Conservation (phyloP, 129 eudicot species). For the Centella asiatica region DNA sequence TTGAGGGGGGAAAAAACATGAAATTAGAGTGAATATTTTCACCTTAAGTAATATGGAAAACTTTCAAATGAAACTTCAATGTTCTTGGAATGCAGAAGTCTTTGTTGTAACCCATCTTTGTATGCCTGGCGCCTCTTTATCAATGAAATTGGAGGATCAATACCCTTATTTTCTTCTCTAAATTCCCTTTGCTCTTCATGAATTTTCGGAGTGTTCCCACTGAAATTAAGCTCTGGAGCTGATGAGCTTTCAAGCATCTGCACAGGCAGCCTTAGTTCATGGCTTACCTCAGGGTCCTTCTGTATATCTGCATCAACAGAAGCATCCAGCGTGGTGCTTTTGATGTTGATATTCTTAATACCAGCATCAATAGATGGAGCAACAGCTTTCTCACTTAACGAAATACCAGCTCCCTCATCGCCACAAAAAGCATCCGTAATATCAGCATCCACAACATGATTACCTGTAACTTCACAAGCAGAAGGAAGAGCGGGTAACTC, state of each 20-base stretch:
- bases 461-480: conserved; percentile 44
- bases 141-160: conserved; percentile 39
- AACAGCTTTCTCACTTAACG: conserved; percentile 34
- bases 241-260: conserved; percentile 44
- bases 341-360: conserved; percentile 34
- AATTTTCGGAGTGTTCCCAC: conserved; percentile 35
- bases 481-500: conserved; percentile 40
- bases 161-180: conserved; percentile 40
- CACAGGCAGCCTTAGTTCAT: conserved; percentile 43
- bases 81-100: conserved; percentile 33
- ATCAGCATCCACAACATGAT: conserved; percentile 39
- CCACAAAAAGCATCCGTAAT: conserved; percentile 53
- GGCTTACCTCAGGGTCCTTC: conserved; percentile 25
- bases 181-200: conserved; percentile 50
- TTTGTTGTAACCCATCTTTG: conserved; percentile 59
- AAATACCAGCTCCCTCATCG: conserved; percentile 25
- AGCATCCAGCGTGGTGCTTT: conserved; percentile 19
- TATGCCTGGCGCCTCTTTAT: conserved; percentile 53
- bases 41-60: conserved; percentile 88
- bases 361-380: conserved; percentile 27
- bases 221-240: conserved; percentile 33
- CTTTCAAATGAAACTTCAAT: conserved; percentile 73
- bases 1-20: not conserved
- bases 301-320: conserved; percentile 39
- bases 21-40: not conserved